Evolutionary conservation across 2,329 filamentous ascomycete species (phyloP), one percentile per base, ranked within the genome.

Genomic region (Chaetomiaceae sp.): DNA sequence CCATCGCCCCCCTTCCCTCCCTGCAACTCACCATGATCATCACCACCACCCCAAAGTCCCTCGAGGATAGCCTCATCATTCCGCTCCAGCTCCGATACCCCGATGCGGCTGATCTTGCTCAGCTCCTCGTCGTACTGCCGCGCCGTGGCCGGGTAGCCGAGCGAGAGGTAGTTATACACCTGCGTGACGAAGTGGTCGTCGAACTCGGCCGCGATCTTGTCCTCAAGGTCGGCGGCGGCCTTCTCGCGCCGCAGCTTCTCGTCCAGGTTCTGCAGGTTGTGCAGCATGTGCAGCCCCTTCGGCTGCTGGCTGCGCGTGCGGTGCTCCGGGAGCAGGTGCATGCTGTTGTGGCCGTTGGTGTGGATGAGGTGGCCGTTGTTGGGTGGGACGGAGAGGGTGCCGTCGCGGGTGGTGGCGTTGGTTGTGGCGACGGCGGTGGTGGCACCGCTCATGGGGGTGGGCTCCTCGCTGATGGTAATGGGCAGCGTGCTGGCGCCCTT

Each of bases 91-190:
- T 90, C 84, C 3, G 75, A 70, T 7, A 91, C 61, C 1, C 78
- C 62, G 6, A 95, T 81, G 9, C 76, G 74, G 26, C 83, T 86
- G 47, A 96, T 94, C 62, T 86, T 88, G 56, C 83, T 80, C 17
- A 97, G 73, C 69, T 97, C 91, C 10, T 83, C 77, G 60, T 97
- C 91, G 60, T 87, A 97, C 30, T 79, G 76, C 18, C 84, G 80
- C 10, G 90, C 91, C 59, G 89, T 81, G 27, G 87, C 83, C 3
- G 91, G 90, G 64, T 96, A 96, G 5, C 91, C 91, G 5, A 97
- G 76, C 0, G 88, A 95, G 14, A 97, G 75, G 65, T 97, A 97
- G 65, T 97, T 96, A 74, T 94, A 97, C 7, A 97, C 90, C 65
- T 97, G 91, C 0, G 90, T 95, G 46, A 96, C 81, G 62, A 96